phyloP scores from a whole-genome alignment of 108 stramenopile species.

The Cyclotella baltica region DNA sequence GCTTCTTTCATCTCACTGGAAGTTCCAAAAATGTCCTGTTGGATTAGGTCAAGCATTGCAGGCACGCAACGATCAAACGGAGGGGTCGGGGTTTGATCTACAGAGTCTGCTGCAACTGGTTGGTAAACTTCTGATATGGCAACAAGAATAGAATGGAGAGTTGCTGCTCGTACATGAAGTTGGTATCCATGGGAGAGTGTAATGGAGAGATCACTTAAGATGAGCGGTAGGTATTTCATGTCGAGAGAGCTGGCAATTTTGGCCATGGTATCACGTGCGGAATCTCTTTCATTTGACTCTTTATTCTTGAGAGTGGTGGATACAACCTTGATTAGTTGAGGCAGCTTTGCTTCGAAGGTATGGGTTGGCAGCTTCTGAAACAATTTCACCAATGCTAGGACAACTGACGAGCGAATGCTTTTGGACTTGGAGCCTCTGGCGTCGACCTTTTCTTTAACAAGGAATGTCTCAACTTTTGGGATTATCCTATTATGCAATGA shows the following conservation, averaged over 20 bases:
- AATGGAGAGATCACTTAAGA: conserved; percentile 82
- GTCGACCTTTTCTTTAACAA: conserved; percentile 80
- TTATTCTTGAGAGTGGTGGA: conserved; percentile 86
- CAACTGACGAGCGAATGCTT: conserved; percentile 83
- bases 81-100: conserved; percentile 2
- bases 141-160: conserved; percentile 82
- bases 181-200: conserved; percentile 93
- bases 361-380: conserved; percentile 84
- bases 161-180: conserved; percentile 86
- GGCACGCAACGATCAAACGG: conserved; percentile 76
- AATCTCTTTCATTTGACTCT: conserved; percentile 87
- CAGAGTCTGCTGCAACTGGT: conserved; percentile 14
- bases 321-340: conserved; percentile 81
- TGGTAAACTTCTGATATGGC: conserved; percentile 61
- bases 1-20: conserved; percentile 86
- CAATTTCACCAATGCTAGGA: conserved; percentile 91
- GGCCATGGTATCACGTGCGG: conserved; percentile 85
- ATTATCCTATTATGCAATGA: conserved; percentile 77
- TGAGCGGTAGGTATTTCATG: conserved; percentile 76
- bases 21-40: conserved; percentile 87
- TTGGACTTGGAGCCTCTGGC: conserved; percentile 71
- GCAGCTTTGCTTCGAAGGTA: conserved; percentile 77
- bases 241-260: conserved; percentile 84
- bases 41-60: conserved; percentile 85
- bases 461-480: conserved; percentile 79